Conservation (phyloP, 768 basidiomycete genomes). For the Leccinellum luteum region DNA sequence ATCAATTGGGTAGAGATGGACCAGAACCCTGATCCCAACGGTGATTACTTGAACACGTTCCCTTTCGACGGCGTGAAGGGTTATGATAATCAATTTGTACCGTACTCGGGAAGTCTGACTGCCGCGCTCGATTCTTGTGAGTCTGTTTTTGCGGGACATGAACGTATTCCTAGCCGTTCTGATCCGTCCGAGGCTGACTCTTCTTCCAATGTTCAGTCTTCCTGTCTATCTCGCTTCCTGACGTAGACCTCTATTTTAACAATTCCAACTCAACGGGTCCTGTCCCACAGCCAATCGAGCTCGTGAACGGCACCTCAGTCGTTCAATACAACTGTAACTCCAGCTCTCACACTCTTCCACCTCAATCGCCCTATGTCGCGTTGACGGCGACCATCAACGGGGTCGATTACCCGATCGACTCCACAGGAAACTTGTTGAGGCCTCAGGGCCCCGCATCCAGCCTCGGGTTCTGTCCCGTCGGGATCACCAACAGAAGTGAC, state of each 20-base stretch:
- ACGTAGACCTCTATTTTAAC: slow-evolving; percentile 16
- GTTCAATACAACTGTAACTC: slow-evolving; percentile 19
- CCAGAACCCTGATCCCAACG: slow-evolving; percentile 14
- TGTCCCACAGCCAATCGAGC: slow-evolving; percentile 10
- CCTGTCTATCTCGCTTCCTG: slow-evolving; percentile 17
- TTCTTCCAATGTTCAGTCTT: slow-evolving; percentile 9
- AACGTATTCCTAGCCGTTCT: background rate
- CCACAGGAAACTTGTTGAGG: slow-evolving; percentile 19
- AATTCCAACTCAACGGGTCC: slow-evolving; percentile 21
- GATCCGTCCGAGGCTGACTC: background rate
- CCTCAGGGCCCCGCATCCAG: background rate
- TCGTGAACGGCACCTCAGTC: background rate
- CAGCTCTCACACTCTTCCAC: background rate
- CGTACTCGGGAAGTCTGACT: slow-evolving; percentile 10
- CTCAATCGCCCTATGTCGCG: slow-evolving; percentile 21
- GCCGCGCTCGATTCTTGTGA: slow-evolving; percentile 27
- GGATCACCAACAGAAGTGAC: slow-evolving; percentile 14
- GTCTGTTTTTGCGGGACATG: background rate
- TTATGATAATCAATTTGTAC: slow-evolving; percentile 27
- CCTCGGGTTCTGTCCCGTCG: slow-evolving; percentile 19
- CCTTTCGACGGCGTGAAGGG: slow-evolving; percentile 29
- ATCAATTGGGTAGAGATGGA: slow-evolving; percentile 30
- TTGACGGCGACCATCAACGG: slow-evolving; percentile 31
- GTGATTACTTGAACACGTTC: slow-evolving; percentile 21
- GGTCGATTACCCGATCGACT: slow-evolving; percentile 31